Percentiles rank a stretch among this genome's conserved stretches.
These are phyloP conservation scores for Iodosphaeria phyllophila DNA, from an alignment of 2,329 filamentous ascomycete species.

Conservation along the genomic window DNA sequence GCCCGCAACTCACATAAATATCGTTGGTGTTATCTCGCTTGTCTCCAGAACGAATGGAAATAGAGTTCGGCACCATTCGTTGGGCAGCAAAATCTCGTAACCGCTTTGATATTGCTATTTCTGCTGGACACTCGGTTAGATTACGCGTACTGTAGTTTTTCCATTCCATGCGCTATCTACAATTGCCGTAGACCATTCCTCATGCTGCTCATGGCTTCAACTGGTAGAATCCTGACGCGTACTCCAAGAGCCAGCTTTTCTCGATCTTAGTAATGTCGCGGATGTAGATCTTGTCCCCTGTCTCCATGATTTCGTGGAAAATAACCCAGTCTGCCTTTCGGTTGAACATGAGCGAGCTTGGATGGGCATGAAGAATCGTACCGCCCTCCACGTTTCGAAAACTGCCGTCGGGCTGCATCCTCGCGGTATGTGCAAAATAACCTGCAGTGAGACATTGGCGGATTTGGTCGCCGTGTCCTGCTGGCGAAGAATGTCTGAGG, in stretches of 20 bases:
- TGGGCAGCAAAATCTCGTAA: too few relatives aligned
- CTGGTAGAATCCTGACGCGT: slow-evolving; percentile 68
- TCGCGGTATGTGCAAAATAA: slow-evolving; percentile 83
- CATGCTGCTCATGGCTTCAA: slow-evolving; percentile 19
- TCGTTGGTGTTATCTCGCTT: background rate
- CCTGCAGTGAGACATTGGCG: slow-evolving; percentile 71
- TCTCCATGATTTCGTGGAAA: slow-evolving; percentile 87
- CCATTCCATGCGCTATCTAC: too few relatives aligned
- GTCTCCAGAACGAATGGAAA: too few relatives aligned
- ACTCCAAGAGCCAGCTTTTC: slow-evolving; percentile 80
- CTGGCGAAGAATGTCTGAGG: slow-evolving; percentile 19
- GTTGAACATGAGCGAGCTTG: slow-evolving; percentile 88
- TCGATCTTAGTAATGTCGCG: slow-evolving; percentile 86
- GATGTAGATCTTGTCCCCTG: slow-evolving; percentile 73
- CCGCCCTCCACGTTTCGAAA: slow-evolving; percentile 73
- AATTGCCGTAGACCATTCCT: too few relatives aligned
- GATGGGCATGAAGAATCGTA: slow-evolving; percentile 68
- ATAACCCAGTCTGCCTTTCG: slow-evolving; percentile 93
- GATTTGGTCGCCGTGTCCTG: slow-evolving; percentile 54
- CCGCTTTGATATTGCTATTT: too few relatives aligned
- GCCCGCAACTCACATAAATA: too few relatives aligned
- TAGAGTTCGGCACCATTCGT: too few relatives aligned
- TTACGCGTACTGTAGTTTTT: too few relatives aligned
- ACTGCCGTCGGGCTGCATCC: slow-evolving; percentile 83
- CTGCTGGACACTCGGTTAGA: too few relatives aligned